phyloP scores from a whole-genome alignment of 2,329 filamentous ascomycete species.

The Fusarium sublunatum region DNA sequence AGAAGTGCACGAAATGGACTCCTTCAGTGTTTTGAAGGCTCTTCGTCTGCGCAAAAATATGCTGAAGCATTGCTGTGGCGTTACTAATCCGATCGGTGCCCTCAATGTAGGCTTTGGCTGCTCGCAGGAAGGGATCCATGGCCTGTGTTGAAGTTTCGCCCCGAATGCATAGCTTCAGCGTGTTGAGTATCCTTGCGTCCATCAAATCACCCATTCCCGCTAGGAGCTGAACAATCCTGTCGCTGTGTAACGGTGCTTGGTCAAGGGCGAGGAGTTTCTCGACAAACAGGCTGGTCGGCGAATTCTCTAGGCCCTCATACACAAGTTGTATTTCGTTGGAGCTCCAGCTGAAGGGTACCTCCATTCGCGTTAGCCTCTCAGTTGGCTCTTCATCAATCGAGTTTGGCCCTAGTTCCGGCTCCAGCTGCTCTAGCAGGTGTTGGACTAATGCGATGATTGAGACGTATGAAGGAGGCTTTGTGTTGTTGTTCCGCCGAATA shows the following conservation, averaged over 20 bases:
- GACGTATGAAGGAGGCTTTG: slow-evolving; percentile 65
- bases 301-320: slow-evolving; percentile 52
- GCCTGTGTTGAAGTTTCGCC: slow-evolving; percentile 56
- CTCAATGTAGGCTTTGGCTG: slow-evolving; percentile 65
- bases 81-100: slow-evolving; percentile 50
- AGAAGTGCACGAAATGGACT: slow-evolving; percentile 60
- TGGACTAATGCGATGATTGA: slow-evolving; percentile 63
- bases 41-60: slow-evolving; percentile 58
- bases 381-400: slow-evolving; percentile 54
- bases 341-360: slow-evolving; percentile 58
- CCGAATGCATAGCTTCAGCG: slow-evolving; percentile 65
- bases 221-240: slow-evolving; percentile 68
- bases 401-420: slow-evolving; percentile 51
- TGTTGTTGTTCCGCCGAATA: slow-evolving; percentile 59
- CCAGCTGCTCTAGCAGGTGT: slow-evolving; percentile 57
- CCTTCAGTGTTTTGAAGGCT: slow-evolving; percentile 61
- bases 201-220: slow-evolving; percentile 63
- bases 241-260: slow-evolving; percentile 63
- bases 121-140: slow-evolving; percentile 68
- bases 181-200: slow-evolving; percentile 63
- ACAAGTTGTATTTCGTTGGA: slow-evolving; percentile 59
- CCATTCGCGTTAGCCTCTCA: slow-evolving; percentile 53
- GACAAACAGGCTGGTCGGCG: slow-evolving; percentile 63
- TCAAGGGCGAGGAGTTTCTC: slow-evolving; percentile 74
- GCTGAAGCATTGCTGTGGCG: slow-evolving; percentile 55